Percentiles rank a stretch among this genome's conserved stretches.
phyloP scores from a whole-genome alignment of 2,329 filamentous ascomycete species.

The Alternaria rosae region DNA sequence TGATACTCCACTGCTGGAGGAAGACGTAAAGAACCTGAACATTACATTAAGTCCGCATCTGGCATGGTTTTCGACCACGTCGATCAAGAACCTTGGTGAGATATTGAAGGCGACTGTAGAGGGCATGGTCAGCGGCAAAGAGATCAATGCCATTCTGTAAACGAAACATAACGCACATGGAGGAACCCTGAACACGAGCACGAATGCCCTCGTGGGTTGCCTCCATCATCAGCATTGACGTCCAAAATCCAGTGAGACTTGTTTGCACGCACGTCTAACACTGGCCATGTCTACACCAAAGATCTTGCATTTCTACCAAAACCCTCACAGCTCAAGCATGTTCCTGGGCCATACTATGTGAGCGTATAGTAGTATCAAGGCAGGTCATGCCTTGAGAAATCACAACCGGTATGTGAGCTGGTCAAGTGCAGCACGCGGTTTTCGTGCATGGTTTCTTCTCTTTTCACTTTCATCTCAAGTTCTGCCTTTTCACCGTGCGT shows the following conservation, averaged over 20 bases:
- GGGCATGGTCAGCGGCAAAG: conserved; percentile 51
- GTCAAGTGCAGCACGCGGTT: neutral
- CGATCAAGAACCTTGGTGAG: conserved; percentile 55
- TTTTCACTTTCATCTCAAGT: neutral
- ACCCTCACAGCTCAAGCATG: neutral
- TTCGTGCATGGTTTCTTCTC: neutral
- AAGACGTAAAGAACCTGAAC: conserved; percentile 57
- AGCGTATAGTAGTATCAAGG: neutral
- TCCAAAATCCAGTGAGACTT: neutral
- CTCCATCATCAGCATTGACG: neutral
- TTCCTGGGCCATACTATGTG: neutral
- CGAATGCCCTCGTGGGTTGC: neutral
- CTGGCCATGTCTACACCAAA: neutral
- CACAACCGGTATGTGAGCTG: no score
- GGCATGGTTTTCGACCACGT: conserved; percentile 61
- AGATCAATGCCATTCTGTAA: conserved; percentile 48
- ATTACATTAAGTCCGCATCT: conserved; percentile 62
- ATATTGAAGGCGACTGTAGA: conserved; percentile 59
- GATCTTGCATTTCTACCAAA: neutral
- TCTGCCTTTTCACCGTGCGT: neutral
- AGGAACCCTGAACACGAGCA: neutral
- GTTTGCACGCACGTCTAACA: neutral
- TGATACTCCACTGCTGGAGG: conserved; percentile 53
- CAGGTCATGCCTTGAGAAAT: neutral
- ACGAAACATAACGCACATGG: neutral